Evolutionary conservation across 192 early-diverging fungal genomes (phyloP).

Genomic region (Gryganskiella cystojenkinii): DNA sequence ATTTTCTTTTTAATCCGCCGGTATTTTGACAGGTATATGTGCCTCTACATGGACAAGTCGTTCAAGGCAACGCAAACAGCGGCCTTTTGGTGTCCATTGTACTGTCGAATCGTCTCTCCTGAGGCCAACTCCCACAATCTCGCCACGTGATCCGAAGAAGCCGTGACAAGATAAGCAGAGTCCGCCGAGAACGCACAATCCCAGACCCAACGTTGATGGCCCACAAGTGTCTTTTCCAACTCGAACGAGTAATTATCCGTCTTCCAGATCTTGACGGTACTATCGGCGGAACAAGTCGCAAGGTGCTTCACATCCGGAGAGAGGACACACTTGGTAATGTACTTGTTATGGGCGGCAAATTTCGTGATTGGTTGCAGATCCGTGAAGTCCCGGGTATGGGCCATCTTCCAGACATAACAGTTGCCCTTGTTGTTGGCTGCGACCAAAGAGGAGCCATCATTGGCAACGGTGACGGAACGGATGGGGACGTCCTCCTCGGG

Average conservation of each 20-base stretch:
- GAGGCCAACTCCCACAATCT: conserved; percentile 83
- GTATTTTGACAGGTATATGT: too few species aligned
- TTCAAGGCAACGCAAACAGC: conserved; percentile 89
- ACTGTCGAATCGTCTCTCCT: conserved; percentile 85
- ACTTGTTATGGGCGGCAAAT: conserved; percentile 82
- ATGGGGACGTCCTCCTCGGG: conserved; percentile 85
- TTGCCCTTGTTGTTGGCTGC: conserved; percentile 88
- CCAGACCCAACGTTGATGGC: conserved; percentile 93
- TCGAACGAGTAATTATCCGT: conserved; percentile 70
- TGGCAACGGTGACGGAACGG: conserved; percentile 83
- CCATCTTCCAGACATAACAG: conserved; percentile 78
- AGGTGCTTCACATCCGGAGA: conserved; percentile 85
- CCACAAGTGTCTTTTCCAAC: conserved; percentile 79
- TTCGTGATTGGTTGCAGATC: conserved; percentile 77
- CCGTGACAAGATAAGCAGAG: conserved; percentile 92
- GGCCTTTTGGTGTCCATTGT: conserved; percentile 91
- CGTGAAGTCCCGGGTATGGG: conserved; percentile 63
- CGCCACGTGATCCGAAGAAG: conserved; percentile 87
- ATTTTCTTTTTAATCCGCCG: too few species aligned
- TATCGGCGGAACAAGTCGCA: conserved; percentile 90
- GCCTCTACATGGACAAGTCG: conserved; percentile 76
- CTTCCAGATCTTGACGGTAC: conserved; percentile 88
- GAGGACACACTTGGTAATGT: conserved; percentile 85
- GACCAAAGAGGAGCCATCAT: conserved; percentile 82
- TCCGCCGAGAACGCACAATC: conserved; percentile 92